These are phyloP conservation scores for Fusarium phyllophilum DNA, from an alignment of 2,329 filamentous ascomycete species.

Conservation along the genomic window DNA sequence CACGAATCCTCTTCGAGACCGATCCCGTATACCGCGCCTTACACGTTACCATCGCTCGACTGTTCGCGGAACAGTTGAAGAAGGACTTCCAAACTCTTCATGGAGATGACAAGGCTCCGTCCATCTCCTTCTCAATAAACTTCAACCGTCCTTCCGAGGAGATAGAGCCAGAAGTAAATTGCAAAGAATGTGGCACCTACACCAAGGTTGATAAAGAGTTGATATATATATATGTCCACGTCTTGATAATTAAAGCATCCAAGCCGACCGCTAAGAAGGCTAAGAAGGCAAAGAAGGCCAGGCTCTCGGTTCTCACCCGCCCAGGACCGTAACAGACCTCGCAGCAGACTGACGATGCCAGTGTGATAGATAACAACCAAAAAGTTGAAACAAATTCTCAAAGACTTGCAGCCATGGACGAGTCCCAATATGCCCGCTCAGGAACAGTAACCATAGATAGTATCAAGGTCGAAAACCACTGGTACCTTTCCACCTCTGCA, in stretches of 20 bases:
- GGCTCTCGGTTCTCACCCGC: background rate
- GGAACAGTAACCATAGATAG: too few species aligned
- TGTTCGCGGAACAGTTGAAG: constrained; percentile 66
- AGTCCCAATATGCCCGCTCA: too few species aligned
- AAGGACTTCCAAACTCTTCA: constrained; percentile 56
- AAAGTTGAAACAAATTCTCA: too few species aligned
- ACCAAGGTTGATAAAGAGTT: background rate
- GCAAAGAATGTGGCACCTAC: background rate
- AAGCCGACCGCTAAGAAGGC: background rate
- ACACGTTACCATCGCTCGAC: constrained; percentile 62
- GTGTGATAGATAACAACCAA: too few species aligned
- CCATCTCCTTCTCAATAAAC: background rate
- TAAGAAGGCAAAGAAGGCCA: background rate
- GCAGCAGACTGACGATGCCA: background rate
- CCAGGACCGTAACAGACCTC: background rate
- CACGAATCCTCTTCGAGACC: constrained; percentile 53
- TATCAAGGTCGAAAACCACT: too few species aligned
- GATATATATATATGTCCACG: background rate
- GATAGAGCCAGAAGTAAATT: background rate
- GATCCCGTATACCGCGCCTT: constrained; percentile 61
- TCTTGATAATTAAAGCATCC: too few species aligned
- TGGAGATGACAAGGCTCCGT: constrained; percentile 49
- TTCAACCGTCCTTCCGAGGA: background rate
- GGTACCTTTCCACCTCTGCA: too few species aligned
- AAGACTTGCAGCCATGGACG: too few species aligned